Base-by-base conservation (phyloP, 768 basidiomycete genomes). In the Tephrocybe rancida region DNA sequence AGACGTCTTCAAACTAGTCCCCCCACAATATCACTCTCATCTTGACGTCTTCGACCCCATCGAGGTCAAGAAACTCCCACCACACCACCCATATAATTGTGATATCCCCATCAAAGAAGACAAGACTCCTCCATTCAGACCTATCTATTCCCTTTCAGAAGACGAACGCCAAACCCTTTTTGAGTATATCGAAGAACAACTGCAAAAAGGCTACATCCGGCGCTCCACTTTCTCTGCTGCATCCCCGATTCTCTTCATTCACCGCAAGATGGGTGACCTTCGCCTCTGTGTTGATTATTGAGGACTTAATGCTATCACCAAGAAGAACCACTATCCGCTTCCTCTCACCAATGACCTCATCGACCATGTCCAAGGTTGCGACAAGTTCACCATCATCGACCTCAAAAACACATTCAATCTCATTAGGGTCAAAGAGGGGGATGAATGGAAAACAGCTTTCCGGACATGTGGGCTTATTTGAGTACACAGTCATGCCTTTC, bases 361-460 rank as follows among this genome's bases (percentile, higher is more conserved):
- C 10, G 62, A 71, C 27, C 59, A 48, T 41, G 59, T 68, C 3
- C 64, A 61, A 51, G 67, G 65, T 13, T 66, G 64, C 41, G 57
- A 57, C 57, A 29, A 65, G 1, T 72, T 70, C 37, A 62, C 65
- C 0, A 58, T 67, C 16, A 64, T 79, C 41, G 73, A 80, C 50
- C 67, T 79, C 24, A 66, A 68, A 22, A 61, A 63, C 39, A 71
- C 72, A 1, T 80, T 69, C 57, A 67, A 70, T 56, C 68, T 67
- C 7, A 54, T 79, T 27, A 56, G 71, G 0, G 72, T 80, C 39
- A 55, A 60, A 3, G 64, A 68, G 16, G 75, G 75, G 0, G 67
- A 78, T 50, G 67, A 77, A 59, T 72, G 69, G 72, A 79, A 78
- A 55, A 77, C 76, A 2, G 73, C 71, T 0, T 79, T 81, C 60